These are phyloP conservation scores for Annulohypoxylon bovei DNA, from an alignment of 495 filamentous ascomycete species.

Conservation along the genomic window DNA sequence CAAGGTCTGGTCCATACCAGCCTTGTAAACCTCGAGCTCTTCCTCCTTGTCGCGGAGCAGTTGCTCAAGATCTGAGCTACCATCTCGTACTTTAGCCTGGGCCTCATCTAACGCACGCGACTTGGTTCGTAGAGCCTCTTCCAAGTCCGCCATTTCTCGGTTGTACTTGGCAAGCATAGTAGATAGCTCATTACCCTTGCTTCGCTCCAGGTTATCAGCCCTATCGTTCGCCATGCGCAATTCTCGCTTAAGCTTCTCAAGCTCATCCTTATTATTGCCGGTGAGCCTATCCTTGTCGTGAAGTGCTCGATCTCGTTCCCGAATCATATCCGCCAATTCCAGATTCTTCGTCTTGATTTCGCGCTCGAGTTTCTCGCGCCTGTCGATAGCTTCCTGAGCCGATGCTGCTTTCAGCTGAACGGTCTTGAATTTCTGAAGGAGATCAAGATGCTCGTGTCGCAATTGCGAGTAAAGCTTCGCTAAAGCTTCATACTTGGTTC, in stretches of 20 bases:
- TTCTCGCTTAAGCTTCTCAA: conserved; percentile 97
- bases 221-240: conserved; percentile 91
- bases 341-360: conserved; percentile 99
- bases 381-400: conserved; percentile 95
- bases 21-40: conserved; percentile 95
- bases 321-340: conserved; percentile 97
- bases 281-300: conserved; percentile 87
- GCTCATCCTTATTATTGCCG: conserved; percentile 89
- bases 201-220: conserved; percentile 89
- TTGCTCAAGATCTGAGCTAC: conserved; percentile 84
- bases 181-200: conserved; percentile 93
- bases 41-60: conserved; percentile 92
- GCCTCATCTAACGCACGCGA: conserved; percentile 87
- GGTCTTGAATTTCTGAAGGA: conserved; percentile 93
- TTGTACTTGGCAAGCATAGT: conserved; percentile 95
- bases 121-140: conserved; percentile 91
- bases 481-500: conserved; percentile 93
- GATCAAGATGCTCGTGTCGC: conserved; percentile 92
- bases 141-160: conserved; percentile 93
- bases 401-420: conserved; percentile 96
- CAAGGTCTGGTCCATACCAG: conserved; percentile 94
- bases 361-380: conserved; percentile 91
- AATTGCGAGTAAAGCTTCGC: conserved; percentile 97
- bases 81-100: conserved; percentile 77
- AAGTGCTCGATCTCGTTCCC: conserved; percentile 92